Percentiles rank a stretch among this genome's conserved stretches.
Evolutionary conservation across 345 rosid species (phyloP).

Genomic region (Eucalyptus sp.): DNA sequence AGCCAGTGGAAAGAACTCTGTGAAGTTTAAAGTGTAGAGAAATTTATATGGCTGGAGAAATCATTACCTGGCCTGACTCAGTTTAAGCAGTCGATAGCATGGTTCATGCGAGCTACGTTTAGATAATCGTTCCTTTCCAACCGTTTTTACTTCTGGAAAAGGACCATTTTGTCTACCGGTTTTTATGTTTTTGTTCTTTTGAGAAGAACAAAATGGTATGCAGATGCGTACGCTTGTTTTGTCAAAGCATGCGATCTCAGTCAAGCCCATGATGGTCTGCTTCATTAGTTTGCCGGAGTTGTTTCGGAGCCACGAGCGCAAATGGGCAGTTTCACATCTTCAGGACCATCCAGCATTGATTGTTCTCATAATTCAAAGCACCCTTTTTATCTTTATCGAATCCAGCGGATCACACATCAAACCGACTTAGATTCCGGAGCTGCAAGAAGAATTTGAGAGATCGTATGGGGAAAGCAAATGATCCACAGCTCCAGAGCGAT

Average conservation of each 20-base stretch:
- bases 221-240: not conserved
- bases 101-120: not conserved
- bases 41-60: not conserved
- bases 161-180: not conserved
- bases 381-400: not conserved
- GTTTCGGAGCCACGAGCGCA: not conserved
- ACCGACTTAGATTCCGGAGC: not conserved
- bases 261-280: not conserved
- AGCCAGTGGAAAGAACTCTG: not conserved
- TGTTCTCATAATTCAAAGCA: not conserved
- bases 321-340: not conserved
- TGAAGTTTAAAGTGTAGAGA: not conserved
- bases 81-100: not conserved
- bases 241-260: not conserved
- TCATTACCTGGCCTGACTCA: not conserved
- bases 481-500: not conserved
- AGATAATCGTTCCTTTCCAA: not conserved
- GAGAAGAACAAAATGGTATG: not conserved
- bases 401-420: not conserved
- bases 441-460: not conserved
- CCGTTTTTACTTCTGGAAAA: not conserved
- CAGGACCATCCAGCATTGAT: not conserved
- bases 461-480: not conserved
- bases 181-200: not conserved
- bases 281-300: not conserved